Conservation (phyloP, 345 rosid species). For the Stellera chamaejasme region DNA sequence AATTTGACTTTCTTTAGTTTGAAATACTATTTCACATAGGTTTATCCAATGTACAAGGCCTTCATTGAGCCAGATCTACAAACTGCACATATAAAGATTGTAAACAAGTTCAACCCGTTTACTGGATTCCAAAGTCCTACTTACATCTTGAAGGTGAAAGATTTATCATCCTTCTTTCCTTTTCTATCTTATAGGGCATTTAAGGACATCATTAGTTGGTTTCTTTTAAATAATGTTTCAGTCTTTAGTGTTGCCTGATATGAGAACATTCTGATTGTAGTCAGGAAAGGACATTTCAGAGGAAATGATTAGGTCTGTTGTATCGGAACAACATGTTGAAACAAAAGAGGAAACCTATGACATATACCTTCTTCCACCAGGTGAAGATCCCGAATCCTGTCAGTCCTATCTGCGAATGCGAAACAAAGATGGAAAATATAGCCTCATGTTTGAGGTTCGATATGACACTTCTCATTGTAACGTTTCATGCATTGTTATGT, state of each 20-base stretch:
- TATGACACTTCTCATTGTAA: not conserved
- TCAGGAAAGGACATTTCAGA: constrained; percentile 56
- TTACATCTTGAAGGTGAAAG: constrained; percentile 82
- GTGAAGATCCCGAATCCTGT: constrained; percentile 96
- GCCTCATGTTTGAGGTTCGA: constrained; percentile 99
- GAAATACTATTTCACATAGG: constrained; percentile 40
- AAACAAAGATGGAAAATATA: constrained; percentile 97
- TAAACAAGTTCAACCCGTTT: constrained; percentile 94
- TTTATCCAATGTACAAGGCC: constrained; percentile 99
- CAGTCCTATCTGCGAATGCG: constrained; percentile 98
- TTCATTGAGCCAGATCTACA: constrained; percentile 97
- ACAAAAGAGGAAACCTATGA: constrained; percentile 84
- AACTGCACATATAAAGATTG: constrained; percentile 90
- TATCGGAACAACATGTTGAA: constrained; percentile 64
- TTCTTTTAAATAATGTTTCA: constrained; percentile 4
- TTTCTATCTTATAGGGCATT: not conserved
- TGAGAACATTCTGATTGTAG: constrained; percentile 38
- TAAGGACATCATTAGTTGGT: not conserved
- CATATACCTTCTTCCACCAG: constrained; percentile 97
- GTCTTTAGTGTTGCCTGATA: constrained; percentile 13
- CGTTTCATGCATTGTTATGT: not conserved
- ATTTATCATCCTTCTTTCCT: constrained; percentile 3
- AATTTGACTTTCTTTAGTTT: not conserved
- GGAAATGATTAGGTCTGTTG: constrained; percentile 63
- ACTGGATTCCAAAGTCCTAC: constrained; percentile 96